These are phyloP conservation scores for Pelargonium myrrhifolium DNA, from an alignment of 441 rosid genomes.

Conservation along the genomic window DNA sequence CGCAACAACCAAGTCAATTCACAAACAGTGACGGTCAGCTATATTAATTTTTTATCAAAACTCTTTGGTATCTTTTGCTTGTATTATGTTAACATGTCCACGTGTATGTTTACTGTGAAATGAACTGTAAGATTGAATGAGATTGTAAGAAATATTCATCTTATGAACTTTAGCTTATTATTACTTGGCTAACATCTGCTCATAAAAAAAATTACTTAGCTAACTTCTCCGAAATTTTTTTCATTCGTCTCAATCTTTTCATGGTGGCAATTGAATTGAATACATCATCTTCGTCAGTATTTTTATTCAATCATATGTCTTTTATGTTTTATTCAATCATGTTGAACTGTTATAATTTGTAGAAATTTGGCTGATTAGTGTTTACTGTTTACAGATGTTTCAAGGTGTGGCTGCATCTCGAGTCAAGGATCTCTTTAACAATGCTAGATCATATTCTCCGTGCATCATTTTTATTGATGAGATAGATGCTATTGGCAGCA, in stretches of 20 bases:
- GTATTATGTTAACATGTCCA: no score
- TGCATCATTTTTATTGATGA: conserved; percentile 94
- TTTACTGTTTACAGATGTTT: conserved; percentile 62
- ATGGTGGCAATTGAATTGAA: background rate
- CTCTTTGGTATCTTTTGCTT: no score
- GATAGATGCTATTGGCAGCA: conserved; percentile 97
- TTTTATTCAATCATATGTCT: background rate
- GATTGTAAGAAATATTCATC: background rate
- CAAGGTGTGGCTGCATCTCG: conserved; percentile 99
- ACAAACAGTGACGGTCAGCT: no score
- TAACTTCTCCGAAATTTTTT: background rate
- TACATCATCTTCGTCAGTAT: background rate
- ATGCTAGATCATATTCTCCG: conserved; percentile 88
- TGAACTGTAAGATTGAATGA: background rate
- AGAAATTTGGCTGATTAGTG: conserved; percentile 17
- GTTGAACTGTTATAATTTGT: conserved; percentile 1
- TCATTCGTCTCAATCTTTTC: background rate
- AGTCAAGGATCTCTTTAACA: conserved; percentile 91
- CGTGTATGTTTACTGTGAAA: background rate
- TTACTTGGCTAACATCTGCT: background rate
- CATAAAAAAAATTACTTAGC: background rate
- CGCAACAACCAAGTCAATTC: no score
- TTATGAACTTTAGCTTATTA: background rate
- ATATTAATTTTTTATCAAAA: no score
- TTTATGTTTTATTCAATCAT: background rate